Conservation (phyloP, 805 yeast species). For the Candida silvatica region DNA sequence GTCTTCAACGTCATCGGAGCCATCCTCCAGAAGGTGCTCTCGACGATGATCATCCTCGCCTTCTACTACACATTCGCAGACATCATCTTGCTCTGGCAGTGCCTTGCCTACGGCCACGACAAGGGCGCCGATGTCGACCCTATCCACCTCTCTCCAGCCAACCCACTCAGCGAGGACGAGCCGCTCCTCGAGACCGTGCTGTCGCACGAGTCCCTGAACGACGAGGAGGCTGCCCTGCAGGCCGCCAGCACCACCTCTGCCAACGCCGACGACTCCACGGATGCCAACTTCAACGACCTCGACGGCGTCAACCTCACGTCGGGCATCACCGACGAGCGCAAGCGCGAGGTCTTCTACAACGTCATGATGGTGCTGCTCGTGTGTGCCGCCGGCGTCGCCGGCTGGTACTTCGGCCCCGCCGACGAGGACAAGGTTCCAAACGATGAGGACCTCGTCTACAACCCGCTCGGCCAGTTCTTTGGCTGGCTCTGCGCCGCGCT, state of each 20-base stretch:
- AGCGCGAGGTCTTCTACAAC: conserved; percentile 23
- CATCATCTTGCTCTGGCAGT: conserved; percentile 73
- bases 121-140: conserved; percentile 46
- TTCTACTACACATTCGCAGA: conserved; percentile 91
- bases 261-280: conserved; percentile 21
- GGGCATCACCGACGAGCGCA: conserved; percentile 7
- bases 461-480: conserved; percentile 75
- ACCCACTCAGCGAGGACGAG: conserved; percentile 67
- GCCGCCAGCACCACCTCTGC: neutral
- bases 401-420: conserved; percentile 59
- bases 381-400: conserved; percentile 70
- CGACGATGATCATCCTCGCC: conserved; percentile 91
- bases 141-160: conserved; percentile 81
- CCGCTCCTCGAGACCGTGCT: conserved; percentile 49
- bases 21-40: conserved; percentile 78
- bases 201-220: neutral
- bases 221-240: neutral
- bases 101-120: conserved; percentile 68
- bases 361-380: conserved; percentile 57
- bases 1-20: conserved; percentile 91
- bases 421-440: conserved; percentile 24
- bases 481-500: conserved; percentile 75
- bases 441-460: conserved; percentile 45
- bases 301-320: conserved; percentile 19
- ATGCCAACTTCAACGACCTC: conserved; percentile 23